Evolutionary conservation across 2,329 filamentous ascomycete species (phyloP), one percentile per base, ranked within the genome.

Genomic region (Zalaria sp.): DNA sequence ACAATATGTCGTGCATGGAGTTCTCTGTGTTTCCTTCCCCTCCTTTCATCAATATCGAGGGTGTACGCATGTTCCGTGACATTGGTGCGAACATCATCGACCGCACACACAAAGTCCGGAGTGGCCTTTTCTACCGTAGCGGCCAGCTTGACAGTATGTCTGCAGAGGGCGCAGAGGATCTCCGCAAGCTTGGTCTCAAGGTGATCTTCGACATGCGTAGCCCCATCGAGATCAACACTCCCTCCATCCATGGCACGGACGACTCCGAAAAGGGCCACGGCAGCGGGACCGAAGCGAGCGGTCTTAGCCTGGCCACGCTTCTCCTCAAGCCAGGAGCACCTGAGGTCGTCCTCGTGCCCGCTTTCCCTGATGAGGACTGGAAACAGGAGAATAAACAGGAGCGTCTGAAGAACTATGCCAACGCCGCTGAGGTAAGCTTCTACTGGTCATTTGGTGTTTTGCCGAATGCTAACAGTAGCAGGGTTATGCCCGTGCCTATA

Each of bases 131-230:
- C 44, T 85, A 74, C 59, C 77, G 82, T 41, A 75, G 75, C 38
- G 80, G 76, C 1, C 77, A 82, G 45, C 73, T 77, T n/a, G 72
- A 71, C 6, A 58, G 59, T 37, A 59, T 79, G 36, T 73, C 72
- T 1, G 54, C 65, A 10, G 59, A 65, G 29, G 75, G 75, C 5
- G 56, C 70, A 6, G 51, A 56, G 3, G 62, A 59, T 10, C 61
- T 81, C 39, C 63, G 46, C 27, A 27, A 40, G 6, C 39, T 84
- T 25, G 68, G 70, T 10, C 71, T 86, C 48, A 67, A 63, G 7
- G 66, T 69, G 47, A 67, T 81, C 36, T 83, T 75, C 54, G 80
- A 83, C 59, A 62, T 83, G 5, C 70, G 80, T 40, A 78, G 73
- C 25, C 57, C 58, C 27, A 57, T 61, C 25, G 77, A 81, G 60